Percentiles rank a stretch among this genome's conserved stretches.
These are phyloP conservation scores for Trichoderma gracile DNA, from an alignment of 2,329 filamentous ascomycete species.

Conservation along the genomic window DNA sequence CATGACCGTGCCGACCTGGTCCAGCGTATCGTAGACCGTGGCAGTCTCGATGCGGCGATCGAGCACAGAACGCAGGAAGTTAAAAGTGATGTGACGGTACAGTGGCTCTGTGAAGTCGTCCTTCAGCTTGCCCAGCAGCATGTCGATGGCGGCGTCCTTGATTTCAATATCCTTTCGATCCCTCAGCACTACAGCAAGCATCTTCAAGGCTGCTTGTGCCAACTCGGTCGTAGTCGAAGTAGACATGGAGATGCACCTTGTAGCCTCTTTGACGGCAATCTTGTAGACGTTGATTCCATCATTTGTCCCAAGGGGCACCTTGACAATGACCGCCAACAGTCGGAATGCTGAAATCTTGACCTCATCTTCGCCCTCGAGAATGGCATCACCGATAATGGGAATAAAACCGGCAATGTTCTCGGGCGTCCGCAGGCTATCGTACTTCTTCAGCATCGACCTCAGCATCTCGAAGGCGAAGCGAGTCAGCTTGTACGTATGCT, in stretches of 20 bases:
- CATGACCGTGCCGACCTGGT: conserved; percentile 89
- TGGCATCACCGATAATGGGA: conserved; percentile 82
- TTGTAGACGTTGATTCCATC: conserved; percentile 64
- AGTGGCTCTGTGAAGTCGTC: conserved; percentile 91
- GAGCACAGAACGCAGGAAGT: conserved; percentile 85
- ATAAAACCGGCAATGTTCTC: conserved; percentile 82
- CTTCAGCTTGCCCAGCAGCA: conserved; percentile 77
- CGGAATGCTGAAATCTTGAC: conserved; percentile 86
- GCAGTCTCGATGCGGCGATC: conserved; percentile 83
- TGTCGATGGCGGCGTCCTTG: conserved; percentile 79
- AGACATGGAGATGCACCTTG: conserved; percentile 75
- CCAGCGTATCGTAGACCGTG: conserved; percentile 85
- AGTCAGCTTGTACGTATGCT: conserved; percentile 82
- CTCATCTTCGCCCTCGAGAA: conserved; percentile 84
- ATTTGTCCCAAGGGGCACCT: conserved; percentile 76
- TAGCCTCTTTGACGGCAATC: conserved; percentile 82
- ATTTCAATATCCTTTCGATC: conserved; percentile 75
- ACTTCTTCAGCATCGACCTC: conserved; percentile 80
- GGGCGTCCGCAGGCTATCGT: conserved; percentile 76
- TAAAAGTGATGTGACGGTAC: conserved; percentile 90
- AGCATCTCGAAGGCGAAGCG: conserved; percentile 87
- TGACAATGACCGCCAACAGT: conserved; percentile 80
- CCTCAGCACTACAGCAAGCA: conserved; percentile 80
- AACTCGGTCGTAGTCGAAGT: conserved; percentile 79
- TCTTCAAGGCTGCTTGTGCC: conserved; percentile 83